Evolutionary conservation across 2,329 filamentous ascomycete species (phyloP).

Genomic region (Cladobotryum mycophilum): DNA sequence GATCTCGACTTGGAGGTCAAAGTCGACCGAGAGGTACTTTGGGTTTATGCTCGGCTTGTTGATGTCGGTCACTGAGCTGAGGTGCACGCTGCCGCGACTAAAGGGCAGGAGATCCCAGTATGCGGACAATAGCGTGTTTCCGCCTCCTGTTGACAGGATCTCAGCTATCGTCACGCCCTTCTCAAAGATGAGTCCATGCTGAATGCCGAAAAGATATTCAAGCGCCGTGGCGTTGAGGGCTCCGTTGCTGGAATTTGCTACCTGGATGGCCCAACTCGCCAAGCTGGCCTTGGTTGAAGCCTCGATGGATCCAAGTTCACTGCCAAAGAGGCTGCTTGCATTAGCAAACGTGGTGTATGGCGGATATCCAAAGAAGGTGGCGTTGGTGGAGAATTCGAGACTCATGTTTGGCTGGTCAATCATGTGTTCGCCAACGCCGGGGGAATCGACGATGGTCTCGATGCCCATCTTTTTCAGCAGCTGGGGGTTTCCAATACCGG

Average conservation of each 20-base stretch:
- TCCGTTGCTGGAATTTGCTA: conserved; percentile 21
- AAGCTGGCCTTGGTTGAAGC: conserved; percentile 20
- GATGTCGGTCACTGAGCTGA: conserved; percentile 35
- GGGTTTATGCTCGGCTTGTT: conserved; percentile 32
- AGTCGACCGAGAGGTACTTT: conserved; percentile 34
- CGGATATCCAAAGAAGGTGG: conserved; percentile 19
- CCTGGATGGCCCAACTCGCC: conserved; percentile 24
- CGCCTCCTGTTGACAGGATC: conserved; percentile 32
- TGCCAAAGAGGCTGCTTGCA: conserved; percentile 29
- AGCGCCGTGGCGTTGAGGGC: conserved; percentile 26
- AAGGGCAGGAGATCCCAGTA: conserved; percentile 41
- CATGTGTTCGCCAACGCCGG: conserved; percentile 35
- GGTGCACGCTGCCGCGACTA: conserved; percentile 53
- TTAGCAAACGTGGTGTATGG: conserved; percentile 30
- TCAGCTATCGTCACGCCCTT: conserved; percentile 41
- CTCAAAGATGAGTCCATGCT: conserved; percentile 43
- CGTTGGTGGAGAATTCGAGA: conserved; percentile 19
- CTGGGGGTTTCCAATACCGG: conserved; percentile 26
- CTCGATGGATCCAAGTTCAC: conserved; percentile 17
- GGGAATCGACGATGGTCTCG: conserved; percentile 26
- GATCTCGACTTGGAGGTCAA: conserved; percentile 46
- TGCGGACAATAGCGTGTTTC: conserved; percentile 28
- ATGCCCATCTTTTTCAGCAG: conserved; percentile 29
- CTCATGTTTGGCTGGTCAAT: conserved; percentile 37
- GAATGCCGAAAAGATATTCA: conserved; percentile 35